These are phyloP conservation scores for Auriscalpium orientale DNA, from an alignment of 768 basidiomycete genomes.

Conservation along the genomic window DNA sequence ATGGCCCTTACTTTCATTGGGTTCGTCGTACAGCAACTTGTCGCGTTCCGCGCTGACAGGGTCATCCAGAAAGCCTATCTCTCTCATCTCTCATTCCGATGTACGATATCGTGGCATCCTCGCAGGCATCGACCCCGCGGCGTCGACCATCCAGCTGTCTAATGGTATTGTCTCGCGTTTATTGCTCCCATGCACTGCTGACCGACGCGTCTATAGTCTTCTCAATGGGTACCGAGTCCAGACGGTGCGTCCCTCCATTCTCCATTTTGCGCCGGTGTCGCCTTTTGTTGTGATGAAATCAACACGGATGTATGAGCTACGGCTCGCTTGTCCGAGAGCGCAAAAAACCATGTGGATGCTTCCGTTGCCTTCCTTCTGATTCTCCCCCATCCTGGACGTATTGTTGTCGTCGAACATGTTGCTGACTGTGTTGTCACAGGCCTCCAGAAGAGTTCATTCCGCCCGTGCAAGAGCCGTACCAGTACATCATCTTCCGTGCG, in stretches of 20 bases:
- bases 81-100: conserved; percentile 86
- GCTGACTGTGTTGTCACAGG: conserved; percentile 29
- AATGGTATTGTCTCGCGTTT: conserved; percentile 50
- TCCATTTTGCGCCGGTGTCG: background rate
- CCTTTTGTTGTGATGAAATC: conserved; percentile 26
- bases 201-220: conserved; percentile 37
- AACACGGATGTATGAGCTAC: conserved; percentile 33
- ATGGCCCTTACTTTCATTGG: conserved; percentile 18
- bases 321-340: conserved; percentile 34
- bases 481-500: conserved; percentile 87
- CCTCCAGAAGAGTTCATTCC: conserved; percentile 75
- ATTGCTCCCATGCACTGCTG: background rate
- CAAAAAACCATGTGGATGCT: conserved; percentile 46
- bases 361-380: conserved; percentile 65
- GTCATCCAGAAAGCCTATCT: conserved; percentile 69
- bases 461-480: conserved; percentile 75
- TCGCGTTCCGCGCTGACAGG: conserved; percentile 7
- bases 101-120: conserved; percentile 85
- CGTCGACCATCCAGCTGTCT: conserved; percentile 81
- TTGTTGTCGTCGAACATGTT: conserved; percentile 15
- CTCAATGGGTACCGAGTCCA: conserved; percentile 84
- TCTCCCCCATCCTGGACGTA: conserved; percentile 1
- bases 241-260: conserved; percentile 46
- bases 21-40: background rate
- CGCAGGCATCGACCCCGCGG: conserved; percentile 77